Evolutionary conservation across 192 early-diverging fungal genomes (phyloP), one percentile per base, ranked within the genome.

Genomic region (Entophlyctis luteolus): DNA sequence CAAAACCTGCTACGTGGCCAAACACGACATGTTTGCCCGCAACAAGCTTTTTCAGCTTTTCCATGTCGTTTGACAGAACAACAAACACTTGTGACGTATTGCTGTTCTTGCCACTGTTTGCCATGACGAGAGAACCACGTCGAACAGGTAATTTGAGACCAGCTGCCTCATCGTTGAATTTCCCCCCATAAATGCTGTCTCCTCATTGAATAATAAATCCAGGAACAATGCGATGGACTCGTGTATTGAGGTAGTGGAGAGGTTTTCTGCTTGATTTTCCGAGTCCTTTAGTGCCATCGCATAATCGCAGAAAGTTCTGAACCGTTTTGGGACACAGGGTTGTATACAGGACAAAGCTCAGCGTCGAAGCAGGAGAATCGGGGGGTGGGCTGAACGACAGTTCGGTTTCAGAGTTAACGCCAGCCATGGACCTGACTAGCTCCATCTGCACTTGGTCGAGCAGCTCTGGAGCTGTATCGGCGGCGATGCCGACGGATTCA

Each of bases 151-250:
- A 16, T 47, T 81, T 80, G 27, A 76, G 28, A 32, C 67, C 73
- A 1, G 35, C 50, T n/a, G 75, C 74, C 49, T 83, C 81, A 73
- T 97, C 92, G 22, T 77, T 78, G n/a, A n/a, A n/a, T n/a, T n/a
- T n/a, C n/a, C n/a, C 77, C 38, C 48, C 54, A 22, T 62, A 65
- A 6, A 69, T 71, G 53, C 75, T 79, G 63, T 84, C 84, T 35
- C 93, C 93, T 49, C 91, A 92, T 70, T 97, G 94, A 28, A 87
- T 80, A 87, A 93, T 90, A 73, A 94, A 94, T 4, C 83, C 86
- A 31, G 85, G 81, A 39, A 95, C 91, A 27, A 95, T 74, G 33
- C 90, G 81, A 55, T 73, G 75, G 3, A 79, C 55, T 0, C 63
- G 81, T 0, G 83, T 88, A 38, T 84, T 82, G 31, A 85, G 83